A percentile compares a stretch with the other conserved stretches of the same genome.
Conservation (phyloP, 148 eudicot genomes). For the Cornus kousa region DNA sequence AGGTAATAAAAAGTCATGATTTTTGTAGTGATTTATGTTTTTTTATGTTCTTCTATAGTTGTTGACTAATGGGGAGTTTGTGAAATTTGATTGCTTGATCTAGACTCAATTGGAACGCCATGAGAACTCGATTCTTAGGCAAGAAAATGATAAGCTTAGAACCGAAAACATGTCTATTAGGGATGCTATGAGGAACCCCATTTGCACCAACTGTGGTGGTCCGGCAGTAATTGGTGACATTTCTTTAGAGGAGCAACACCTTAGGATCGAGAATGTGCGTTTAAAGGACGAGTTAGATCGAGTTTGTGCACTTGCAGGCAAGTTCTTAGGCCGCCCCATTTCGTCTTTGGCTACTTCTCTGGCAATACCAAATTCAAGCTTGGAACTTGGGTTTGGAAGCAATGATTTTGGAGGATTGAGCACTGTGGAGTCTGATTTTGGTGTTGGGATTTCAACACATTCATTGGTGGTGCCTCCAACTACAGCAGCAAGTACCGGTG, state of each 20-base stretch:
- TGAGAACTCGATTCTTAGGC: slow-evolving; percentile 82
- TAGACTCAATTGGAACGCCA: slow-evolving; percentile 95
- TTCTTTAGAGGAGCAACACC: slow-evolving; percentile 87
- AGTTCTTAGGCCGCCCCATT: slow-evolving; percentile 75
- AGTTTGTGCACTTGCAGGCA: slow-evolving; percentile 69
- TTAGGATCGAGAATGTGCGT: slow-evolving; percentile 81
- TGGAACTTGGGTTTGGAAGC: slow-evolving; percentile 76
- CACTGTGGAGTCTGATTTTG: slow-evolving; percentile 46
- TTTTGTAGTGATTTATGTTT: neutral
- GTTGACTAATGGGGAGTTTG: neutral
- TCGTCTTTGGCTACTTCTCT: slow-evolving; percentile 34
- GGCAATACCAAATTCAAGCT: slow-evolving; percentile 62
- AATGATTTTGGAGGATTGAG: slow-evolving; percentile 57
- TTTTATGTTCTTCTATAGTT: neutral
- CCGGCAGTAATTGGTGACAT: slow-evolving; percentile 83
- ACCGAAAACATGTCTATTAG: slow-evolving; percentile 82
- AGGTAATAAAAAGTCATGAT: slow-evolving; percentile 32
- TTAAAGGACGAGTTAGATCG: slow-evolving; percentile 81
- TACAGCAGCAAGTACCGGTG: slow-evolving; percentile 28
- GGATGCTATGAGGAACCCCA: slow-evolving; percentile 91
- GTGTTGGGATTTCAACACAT: slow-evolving; percentile 46
- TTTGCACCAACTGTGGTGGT: slow-evolving; percentile 88
- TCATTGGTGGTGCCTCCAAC: slow-evolving; percentile 46
- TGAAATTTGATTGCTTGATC: slow-evolving; percentile 13
- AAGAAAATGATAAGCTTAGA: slow-evolving; percentile 90